Evolutionary conservation across 495 filamentous ascomycete genomes (phyloP).

Genomic region (Monascus purpureus): DNA sequence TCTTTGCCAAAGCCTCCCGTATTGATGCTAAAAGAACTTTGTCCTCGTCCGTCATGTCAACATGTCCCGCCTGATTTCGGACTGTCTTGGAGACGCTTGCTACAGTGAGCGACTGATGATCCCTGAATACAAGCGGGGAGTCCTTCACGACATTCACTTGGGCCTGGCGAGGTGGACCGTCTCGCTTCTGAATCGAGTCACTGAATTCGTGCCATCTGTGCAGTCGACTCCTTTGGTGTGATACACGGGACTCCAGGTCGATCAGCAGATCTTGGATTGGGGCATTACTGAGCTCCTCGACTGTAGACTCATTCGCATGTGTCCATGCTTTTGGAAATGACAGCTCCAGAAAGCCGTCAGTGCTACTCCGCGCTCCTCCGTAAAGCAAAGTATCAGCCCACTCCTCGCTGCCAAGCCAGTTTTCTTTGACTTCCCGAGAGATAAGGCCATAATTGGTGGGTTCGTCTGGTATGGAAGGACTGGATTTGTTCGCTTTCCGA

Average conservation of each 20-base stretch:
- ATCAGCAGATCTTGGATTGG: constrained; percentile 28
- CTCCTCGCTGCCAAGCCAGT: constrained; percentile 60
- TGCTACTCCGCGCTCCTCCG: constrained; percentile 43
- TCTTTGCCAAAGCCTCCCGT: constrained; percentile 36
- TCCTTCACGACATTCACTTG: constrained; percentile 6
- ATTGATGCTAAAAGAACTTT: constrained; percentile 41
- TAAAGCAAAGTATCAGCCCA: constrained; percentile 54
- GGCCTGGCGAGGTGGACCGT: constrained; percentile 7
- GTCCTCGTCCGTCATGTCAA: constrained; percentile 30
- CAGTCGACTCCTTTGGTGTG: constrained; percentile 47
- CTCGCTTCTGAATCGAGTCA: constrained; percentile 15
- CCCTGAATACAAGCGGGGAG: constrained; percentile 15
- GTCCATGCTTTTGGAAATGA: constrained; percentile 56
- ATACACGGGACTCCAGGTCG: constrained; percentile 47
- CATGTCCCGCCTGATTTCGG: constrained; percentile 23
- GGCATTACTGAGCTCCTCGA: constrained; percentile 33
- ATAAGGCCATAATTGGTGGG: constrained; percentile 17
- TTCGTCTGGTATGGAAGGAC: constrained; percentile 15
- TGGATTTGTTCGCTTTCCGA: constrained; percentile 9
- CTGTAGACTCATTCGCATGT: constrained; percentile 38
- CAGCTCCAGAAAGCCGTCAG: constrained; percentile 48
- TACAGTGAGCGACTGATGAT: constrained; percentile 26
- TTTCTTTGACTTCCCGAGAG: constrained; percentile 42
- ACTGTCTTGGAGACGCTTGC: constrained; percentile 28
- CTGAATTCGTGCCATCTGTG: constrained; percentile 61